Evolutionary conservation across 371 early-diverging fungal species (phyloP).

Genomic region (Catenaria anguillulae): DNA sequence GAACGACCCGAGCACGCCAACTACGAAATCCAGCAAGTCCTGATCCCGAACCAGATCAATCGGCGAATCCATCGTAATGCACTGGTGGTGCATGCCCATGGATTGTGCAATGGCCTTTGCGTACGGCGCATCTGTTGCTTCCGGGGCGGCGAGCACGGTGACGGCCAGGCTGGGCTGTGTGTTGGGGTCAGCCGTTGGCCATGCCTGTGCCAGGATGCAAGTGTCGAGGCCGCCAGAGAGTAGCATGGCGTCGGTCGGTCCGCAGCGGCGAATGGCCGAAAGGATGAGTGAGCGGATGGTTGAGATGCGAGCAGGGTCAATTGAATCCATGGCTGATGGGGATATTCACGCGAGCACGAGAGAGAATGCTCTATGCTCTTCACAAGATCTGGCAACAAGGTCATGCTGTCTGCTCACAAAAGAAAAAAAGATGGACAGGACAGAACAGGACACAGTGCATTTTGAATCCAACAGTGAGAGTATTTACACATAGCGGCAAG

Average conservation of each 20-base stretch:
- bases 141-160: conserved; percentile 21
- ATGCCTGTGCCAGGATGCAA: conserved; percentile 28
- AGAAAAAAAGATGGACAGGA: too few relatives aligned
- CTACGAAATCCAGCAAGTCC: conserved; percentile 21
- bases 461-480: too few relatives aligned
- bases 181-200: too few relatives aligned
- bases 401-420: too few relatives aligned
- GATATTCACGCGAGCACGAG: too few relatives aligned
- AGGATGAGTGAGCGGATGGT: background rate
- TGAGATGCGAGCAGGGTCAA: background rate
- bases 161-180: too few relatives aligned
- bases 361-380: too few relatives aligned
- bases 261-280: background rate
- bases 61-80: conserved; percentile 21
- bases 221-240: conserved; percentile 46
- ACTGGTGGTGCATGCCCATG: conserved; percentile 20
- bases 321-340: too few relatives aligned
- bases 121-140: conserved; percentile 29
- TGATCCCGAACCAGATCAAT: conserved; percentile 10
- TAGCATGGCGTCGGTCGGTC: conserved; percentile 18
- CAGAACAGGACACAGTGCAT: too few relatives aligned
- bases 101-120: conserved; percentile 23
- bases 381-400: too few relatives aligned
- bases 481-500: too few relatives aligned
- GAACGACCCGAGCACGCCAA: conserved; percentile 31